Conservation (phyloP, 495 filamentous ascomycete species). For the Trichocladium uniseriatum region DNA sequence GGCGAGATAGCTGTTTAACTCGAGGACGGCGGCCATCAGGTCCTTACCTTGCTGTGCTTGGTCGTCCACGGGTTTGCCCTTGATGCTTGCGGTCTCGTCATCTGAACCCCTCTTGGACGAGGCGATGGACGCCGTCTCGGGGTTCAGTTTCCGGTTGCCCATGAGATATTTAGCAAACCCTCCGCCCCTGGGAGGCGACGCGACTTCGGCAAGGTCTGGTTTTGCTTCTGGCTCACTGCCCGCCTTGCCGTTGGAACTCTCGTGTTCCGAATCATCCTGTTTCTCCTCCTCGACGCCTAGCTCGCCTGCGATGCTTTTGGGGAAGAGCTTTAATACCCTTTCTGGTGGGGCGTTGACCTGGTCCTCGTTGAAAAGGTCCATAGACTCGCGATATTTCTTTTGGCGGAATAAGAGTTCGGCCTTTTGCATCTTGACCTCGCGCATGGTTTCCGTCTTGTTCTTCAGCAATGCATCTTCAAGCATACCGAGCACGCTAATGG, state of each 20-base stretch:
- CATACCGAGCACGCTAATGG: constrained; percentile 77
- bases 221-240: constrained; percentile 35
- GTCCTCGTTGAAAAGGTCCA: constrained; percentile 75
- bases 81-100: constrained; percentile 42
- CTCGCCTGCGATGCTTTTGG: constrained; percentile 73
- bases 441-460: constrained; percentile 69
- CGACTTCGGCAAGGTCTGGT: constrained; percentile 25
- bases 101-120: constrained; percentile 45
- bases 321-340: constrained; percentile 78
- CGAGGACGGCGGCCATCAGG: constrained; percentile 65
- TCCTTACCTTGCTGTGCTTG: constrained; percentile 65
- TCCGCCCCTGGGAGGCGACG: constrained; percentile 35
- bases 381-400: constrained; percentile 74
- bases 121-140: constrained; percentile 56
- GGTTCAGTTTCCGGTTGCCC: constrained; percentile 44
- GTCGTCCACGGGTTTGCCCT: constrained; percentile 28
- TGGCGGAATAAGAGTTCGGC: constrained; percentile 74
- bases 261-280: constrained; percentile 30
- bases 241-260: constrained; percentile 39
- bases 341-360: constrained; percentile 83
- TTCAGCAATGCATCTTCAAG: constrained; percentile 85
- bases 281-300: constrained; percentile 41
- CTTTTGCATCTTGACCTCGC: constrained; percentile 82
- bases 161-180: constrained; percentile 44
- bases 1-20: constrained; percentile 76